A percentile compares a stretch with the other conserved stretches of the same genome.
phyloP scores from a whole-genome alignment of 805 yeast genomes.

The Ogataea trehalophila region DNA sequence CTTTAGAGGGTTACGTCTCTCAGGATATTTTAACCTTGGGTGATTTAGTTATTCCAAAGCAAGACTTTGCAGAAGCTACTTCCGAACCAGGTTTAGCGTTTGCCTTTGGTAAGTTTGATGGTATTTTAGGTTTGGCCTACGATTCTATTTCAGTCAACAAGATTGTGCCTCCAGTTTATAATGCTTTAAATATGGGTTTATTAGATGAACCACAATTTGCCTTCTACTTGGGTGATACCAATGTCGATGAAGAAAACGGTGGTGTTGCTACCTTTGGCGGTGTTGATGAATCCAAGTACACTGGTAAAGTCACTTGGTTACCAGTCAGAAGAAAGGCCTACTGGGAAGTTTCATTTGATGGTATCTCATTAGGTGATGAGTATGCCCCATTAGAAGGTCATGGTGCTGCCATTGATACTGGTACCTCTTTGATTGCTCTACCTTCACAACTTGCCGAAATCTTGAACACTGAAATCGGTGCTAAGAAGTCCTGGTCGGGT shows the following conservation, averaged over 20 bases:
- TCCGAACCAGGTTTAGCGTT: conserved; percentile 96
- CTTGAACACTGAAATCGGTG: conserved; percentile 93
- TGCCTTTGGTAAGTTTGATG: conserved; percentile 98
- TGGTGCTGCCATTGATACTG: conserved; percentile 98
- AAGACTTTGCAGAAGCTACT: conserved; percentile 96
- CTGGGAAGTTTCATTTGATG: conserved; percentile 96
- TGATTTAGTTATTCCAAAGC: conserved; percentile 76
- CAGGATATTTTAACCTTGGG: conserved; percentile 81
- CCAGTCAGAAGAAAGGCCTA: conserved; percentile 99
- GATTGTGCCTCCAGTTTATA: conserved; percentile 91
- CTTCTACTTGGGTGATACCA: conserved; percentile 80
- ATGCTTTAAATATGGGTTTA: conserved; percentile 76
- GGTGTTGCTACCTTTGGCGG: conserved; percentile 98
- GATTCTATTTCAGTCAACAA: conserved; percentile 84
- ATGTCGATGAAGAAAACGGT: conserved; percentile 62
- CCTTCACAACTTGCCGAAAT: conserved; percentile 96
- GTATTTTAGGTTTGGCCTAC: conserved; percentile 93
- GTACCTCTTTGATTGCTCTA: conserved; percentile 92
- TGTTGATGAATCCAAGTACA: conserved; percentile 65
- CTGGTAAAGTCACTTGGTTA: conserved; percentile 88
- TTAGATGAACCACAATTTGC: conserved; percentile 84
- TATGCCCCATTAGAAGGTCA: conserved; percentile 74
- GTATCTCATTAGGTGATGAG: conserved; percentile 88
- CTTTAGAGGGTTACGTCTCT: conserved; percentile 87
- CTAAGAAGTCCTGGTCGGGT: conserved; percentile 95